These are phyloP conservation scores for Orychophragmus violaceus DNA, from an alignment of 345 rosid genomes.

Conservation along the genomic window DNA sequence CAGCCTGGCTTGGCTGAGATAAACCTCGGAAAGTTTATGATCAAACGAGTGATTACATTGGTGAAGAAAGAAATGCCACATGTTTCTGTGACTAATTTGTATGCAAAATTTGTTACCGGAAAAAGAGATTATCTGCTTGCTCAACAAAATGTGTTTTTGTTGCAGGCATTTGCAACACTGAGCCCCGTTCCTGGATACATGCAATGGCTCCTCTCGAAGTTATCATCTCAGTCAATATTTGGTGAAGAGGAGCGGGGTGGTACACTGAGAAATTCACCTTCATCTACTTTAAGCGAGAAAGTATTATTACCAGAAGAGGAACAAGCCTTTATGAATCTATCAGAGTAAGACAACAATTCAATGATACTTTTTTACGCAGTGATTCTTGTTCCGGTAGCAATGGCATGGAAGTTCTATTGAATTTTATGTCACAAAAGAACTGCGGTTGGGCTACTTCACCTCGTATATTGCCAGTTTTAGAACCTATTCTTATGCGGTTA, in stretches of 20 bases:
- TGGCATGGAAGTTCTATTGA: slow-evolving; percentile 72
- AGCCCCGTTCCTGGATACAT: slow-evolving; percentile 92
- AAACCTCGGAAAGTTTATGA: slow-evolving; percentile 91
- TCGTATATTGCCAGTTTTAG: slow-evolving; percentile 43
- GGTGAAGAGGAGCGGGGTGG: slow-evolving; percentile 34
- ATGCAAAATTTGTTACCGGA: neutral
- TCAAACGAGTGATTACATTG: slow-evolving; percentile 79
- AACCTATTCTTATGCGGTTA: slow-evolving; percentile 66
- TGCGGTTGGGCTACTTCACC: slow-evolving; percentile 55
- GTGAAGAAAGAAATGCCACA: slow-evolving; percentile 89
- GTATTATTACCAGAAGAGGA: slow-evolving; percentile 82
- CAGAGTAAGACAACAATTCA: slow-evolving; percentile 35
- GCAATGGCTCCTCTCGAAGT: slow-evolving; percentile 80
- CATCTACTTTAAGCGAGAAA: slow-evolving; percentile 47
- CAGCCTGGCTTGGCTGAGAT: slow-evolving; percentile 98
- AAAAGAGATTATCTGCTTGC: neutral
- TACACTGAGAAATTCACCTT: slow-evolving; percentile 23
- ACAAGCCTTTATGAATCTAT: slow-evolving; percentile 50
- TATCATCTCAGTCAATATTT: slow-evolving; percentile 70
- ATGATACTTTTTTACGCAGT: slow-evolving; percentile 33
- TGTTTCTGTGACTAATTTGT: slow-evolving; percentile 44
- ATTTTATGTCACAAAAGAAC: slow-evolving; percentile 40
- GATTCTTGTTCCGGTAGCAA: slow-evolving; percentile 39
- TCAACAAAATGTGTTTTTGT: neutral
- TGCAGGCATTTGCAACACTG: slow-evolving; percentile 80